Base-by-base conservation (phyloP, 768 basidiomycete genomes). In the Leccinum olivaceopallidum region DNA sequence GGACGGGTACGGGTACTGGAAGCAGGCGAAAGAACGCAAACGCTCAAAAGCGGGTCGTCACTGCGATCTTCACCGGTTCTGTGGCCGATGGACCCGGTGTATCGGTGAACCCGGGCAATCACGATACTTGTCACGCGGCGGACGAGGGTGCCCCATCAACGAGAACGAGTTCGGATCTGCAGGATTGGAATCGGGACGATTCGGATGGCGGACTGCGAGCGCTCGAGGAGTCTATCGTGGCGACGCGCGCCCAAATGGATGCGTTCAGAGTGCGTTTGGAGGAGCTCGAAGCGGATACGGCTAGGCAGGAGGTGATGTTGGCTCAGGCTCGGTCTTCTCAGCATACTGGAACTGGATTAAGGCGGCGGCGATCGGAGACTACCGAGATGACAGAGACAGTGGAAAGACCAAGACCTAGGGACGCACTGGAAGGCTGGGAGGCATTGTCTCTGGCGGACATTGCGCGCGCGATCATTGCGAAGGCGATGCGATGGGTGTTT, bases 31-130 rank as follows among this genome's bases (percentile, higher is more conserved):
- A 60, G 59, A 50, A 55, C 37, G 28, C 44, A 2, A 60, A 59
- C 42, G 44, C 24, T 22, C 65, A 61, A 50, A 64, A 65, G 13
- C 66, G 72, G 6, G 61, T 73, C 0, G 64, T 73, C 51, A 75
- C 73, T 7, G 72, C 72, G 49, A 72, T 75, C 37, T 73, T 73
- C 16, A 69, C 72, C 2, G 73, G 66, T 14, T 49, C 60, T 39
- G 24, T 37, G 7, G 14, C 65, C 1, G 57, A 61, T 16, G 52
- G 37, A 14, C 49, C 5, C 2, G 39, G 39, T n/a, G n/a, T 20
- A 13, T 22, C 36, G 24, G 47, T 50, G 47, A 53, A 16, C 7
- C 14, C n/a, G 10, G 18, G 36, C 3, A 39, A 47, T 8, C 54
- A 20, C 5, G 37, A 42, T 20, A 28, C 34, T 20, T 13, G 14